Evolutionary conservation across 1,284 basidiomycete species (phyloP), one percentile per base, ranked within the genome.

Genomic region (Cryptococcus sp.): DNA sequence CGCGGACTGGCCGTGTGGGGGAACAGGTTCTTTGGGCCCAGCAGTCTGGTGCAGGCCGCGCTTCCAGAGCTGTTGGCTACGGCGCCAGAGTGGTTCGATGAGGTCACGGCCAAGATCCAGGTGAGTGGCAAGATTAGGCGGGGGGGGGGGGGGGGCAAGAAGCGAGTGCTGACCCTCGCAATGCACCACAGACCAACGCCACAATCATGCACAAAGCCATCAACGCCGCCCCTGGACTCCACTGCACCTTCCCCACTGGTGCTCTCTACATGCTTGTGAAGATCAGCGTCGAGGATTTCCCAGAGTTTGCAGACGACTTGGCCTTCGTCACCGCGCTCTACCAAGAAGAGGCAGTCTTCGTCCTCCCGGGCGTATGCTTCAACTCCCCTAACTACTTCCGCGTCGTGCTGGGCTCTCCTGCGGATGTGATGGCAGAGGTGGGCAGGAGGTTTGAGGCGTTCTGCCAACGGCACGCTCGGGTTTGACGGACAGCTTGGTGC

Each of bases 221-320:
- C 50, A 36, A 44, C 39, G 46, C 46, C 11, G 72, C 71, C 43
- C 63, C 67, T 7, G 77, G 77, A 7, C 46, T 78, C 15, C 61
- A 60, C 39, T 64, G 65, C n/a, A 58, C 63, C 9, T 52, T 63
- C 8, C 73, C 75, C 0, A 61, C 65, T 8, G 77, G 73, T 0
- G 72, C 75, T 0, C 68, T 78, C 60, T 77, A 76, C 62, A 60
- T 72, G 20, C 67, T 77, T 15, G 65, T 74, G 43, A 63, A 65
- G n/a, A 65, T 76, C 49, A 63, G 69, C 35, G 56, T 66, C 20
- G 48, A 36, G 5, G 48, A 50, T 11, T 67, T 71, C 60, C 66
- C 66, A 1, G 56, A 52, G 16, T 63, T 65, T 46, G 45, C 52
- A 16, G 62, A 65, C 46, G 69, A 71, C 54, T 64, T 71, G 23